phyloP scores from a whole-genome alignment of 1,284 basidiomycete species.

The Ustilago crameri region DNA sequence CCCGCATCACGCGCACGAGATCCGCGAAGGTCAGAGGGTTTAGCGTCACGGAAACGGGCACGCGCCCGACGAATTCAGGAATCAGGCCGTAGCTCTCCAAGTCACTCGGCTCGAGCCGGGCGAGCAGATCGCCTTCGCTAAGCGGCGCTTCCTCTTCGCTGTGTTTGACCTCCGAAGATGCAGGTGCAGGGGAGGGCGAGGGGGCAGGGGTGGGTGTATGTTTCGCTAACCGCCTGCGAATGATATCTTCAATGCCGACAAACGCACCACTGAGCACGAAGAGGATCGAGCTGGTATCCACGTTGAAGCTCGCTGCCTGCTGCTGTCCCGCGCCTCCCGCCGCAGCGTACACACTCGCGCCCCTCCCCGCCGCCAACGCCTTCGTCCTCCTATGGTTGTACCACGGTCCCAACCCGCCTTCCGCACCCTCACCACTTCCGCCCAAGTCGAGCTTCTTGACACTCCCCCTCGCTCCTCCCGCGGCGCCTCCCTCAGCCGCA shows the following conservation, averaged over 20 bases:
- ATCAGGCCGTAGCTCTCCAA: conserved; percentile 90
- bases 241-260: conserved; percentile 85
- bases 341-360: neutral
- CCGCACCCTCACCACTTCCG: neutral
- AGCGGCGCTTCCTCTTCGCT: neutral
- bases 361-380: neutral
- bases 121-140: conserved; percentile 16
- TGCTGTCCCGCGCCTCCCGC: neutral
- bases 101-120: conserved; percentile 70
- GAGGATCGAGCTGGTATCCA: conserved; percentile 76
- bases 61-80: conserved; percentile 86
- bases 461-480: neutral
- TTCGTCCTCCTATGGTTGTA: conserved; percentile 18
- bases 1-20: conserved; percentile 86
- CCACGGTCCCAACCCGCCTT: conserved; percentile 22
- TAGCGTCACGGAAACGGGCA: conserved; percentile 87
- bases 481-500: conserved; percentile 6
- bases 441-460: neutral
- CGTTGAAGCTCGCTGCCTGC: conserved; percentile 75
- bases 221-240: conserved; percentile 19
- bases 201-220: neutral
- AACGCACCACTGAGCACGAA: conserved; percentile 81
- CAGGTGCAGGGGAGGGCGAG: neutral
- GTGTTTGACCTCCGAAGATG: neutral
- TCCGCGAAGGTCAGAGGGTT: conserved; percentile 79